Evolutionary conservation across 805 yeast species (phyloP).

Genomic region (Starmerella bombi): DNA sequence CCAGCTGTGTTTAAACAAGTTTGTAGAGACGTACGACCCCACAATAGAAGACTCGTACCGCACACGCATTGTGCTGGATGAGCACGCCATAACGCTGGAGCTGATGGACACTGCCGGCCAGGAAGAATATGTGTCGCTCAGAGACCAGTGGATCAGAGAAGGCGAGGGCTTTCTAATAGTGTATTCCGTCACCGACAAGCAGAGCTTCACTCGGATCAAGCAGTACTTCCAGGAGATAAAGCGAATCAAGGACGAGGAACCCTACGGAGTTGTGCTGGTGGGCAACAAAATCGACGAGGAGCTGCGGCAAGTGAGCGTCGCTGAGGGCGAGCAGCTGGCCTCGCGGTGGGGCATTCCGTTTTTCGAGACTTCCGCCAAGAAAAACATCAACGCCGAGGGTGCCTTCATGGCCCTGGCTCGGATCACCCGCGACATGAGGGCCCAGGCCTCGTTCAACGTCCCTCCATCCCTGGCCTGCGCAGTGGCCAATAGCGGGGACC

Average conservation of each 20-base stretch:
- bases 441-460: no score
- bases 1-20: slow-evolving; percentile 68
- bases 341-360: slow-evolving; percentile 50
- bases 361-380: slow-evolving; percentile 89
- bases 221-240: slow-evolving; percentile 68
- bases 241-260: slow-evolving; percentile 46
- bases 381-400: slow-evolving; percentile 74
- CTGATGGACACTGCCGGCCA: slow-evolving; percentile 98
- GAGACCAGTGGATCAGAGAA: slow-evolving; percentile 90
- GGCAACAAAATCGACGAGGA: slow-evolving; percentile 79
- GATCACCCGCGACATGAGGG: slow-evolving; percentile 62
- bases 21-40: slow-evolving; percentile 96
- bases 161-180: slow-evolving; percentile 90
- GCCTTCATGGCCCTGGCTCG: slow-evolving; percentile 54
- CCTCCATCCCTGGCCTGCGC: neutral
- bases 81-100: slow-evolving; percentile 64
- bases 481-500: neutral
- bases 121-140: slow-evolving; percentile 85
- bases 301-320: slow-evolving; percentile 63
- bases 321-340: slow-evolving; percentile 74
- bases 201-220: slow-evolving; percentile 72
- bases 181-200: slow-evolving; percentile 73
- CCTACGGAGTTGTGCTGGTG: slow-evolving; percentile 71
- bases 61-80: slow-evolving; percentile 75
- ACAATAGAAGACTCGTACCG: slow-evolving; percentile 71